Conservation (phyloP, 2,329 filamentous ascomycete genomes). For the Aspergillus vadensis region DNA sequence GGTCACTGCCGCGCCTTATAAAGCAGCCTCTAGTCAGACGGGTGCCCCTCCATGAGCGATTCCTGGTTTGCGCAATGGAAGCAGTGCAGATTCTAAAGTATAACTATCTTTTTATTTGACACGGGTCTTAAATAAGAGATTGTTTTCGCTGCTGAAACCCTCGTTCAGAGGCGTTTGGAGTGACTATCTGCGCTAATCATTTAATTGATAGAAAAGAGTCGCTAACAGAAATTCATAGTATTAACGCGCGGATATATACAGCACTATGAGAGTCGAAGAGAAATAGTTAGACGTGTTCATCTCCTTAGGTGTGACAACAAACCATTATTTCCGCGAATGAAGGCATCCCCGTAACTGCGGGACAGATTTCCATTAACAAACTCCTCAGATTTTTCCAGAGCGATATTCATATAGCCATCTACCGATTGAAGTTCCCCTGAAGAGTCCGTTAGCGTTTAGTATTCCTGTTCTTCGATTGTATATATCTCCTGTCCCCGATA, state of each 20-base stretch:
- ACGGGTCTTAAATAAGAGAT: no score
- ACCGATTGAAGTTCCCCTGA: conserved; percentile 92
- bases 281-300: neutral
- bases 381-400: conserved; percentile 92
- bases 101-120: no score
- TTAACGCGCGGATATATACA: conserved; percentile 45
- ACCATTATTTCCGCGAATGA: conserved; percentile 97
- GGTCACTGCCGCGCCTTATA: neutral
- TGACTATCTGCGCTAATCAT: no score
- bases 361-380: conserved; percentile 82
- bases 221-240: neutral
- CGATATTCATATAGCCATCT: conserved; percentile 99
- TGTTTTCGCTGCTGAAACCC: no score
- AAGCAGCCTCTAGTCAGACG: no score
- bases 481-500: neutral
- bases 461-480: neutral
- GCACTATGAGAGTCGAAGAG: conserved; percentile 22
- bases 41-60: no score
- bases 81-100: no score
- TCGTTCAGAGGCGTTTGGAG: no score
- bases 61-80: no score
- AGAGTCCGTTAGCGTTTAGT: conserved; percentile 7
- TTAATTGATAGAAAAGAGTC: neutral
- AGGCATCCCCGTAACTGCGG: conserved; percentile 87
- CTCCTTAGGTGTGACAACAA: conserved; percentile 24